Evolutionary conservation across 2,329 filamentous ascomycete genomes (phyloP), one percentile per base, ranked within the genome.

Genomic region (Aspergillus vadensis): DNA sequence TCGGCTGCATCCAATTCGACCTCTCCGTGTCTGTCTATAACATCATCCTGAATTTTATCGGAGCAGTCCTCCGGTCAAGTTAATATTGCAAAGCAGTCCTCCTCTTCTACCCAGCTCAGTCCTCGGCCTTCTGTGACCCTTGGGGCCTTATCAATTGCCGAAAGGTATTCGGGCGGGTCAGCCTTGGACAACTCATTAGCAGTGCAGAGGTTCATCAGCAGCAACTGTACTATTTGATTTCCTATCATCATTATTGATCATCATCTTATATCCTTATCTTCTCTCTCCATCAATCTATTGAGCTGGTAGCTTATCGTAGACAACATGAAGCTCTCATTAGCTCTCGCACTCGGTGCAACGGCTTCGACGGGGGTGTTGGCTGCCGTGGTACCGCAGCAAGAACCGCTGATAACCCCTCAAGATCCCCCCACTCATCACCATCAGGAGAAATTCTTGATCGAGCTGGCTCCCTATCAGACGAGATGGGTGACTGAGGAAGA

Each of bases 401-500:
- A 70, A 50, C 68, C 66, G 27, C 61, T 76, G 59, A 63, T 43
- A 52, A 52, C 60, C 58, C 69, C 57, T 59, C 67, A 58, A 59
- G 43, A 27, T 30, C 41, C 41, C 19, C 41, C 41, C 0, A 57
- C 67, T 14, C 67, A 72, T 43, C 69, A 71, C 60, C 59, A 70
- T 10, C 65, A 70, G n/a, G 85, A 89, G 69, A 82, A 82, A 68
- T 95, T 85, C 75, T 83, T 96, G 50, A 88, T 99, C 65, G 93
- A 98, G 80, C 83, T 95, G 25, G 85, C 86, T n/a, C 92, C 92
- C 3, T 92, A 91, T 58, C 84, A 94, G 74, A 93, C 88, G 23
- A 82, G 85, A 82, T 95, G 91, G 90, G 89, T 97, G 32, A 96
- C 91, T 0, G 94, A 98, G 71, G 91, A 97, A 38, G 88, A 97